phyloP scores from a whole-genome alignment of 805 yeast genomes.

The Nakazawaea peltata region DNA sequence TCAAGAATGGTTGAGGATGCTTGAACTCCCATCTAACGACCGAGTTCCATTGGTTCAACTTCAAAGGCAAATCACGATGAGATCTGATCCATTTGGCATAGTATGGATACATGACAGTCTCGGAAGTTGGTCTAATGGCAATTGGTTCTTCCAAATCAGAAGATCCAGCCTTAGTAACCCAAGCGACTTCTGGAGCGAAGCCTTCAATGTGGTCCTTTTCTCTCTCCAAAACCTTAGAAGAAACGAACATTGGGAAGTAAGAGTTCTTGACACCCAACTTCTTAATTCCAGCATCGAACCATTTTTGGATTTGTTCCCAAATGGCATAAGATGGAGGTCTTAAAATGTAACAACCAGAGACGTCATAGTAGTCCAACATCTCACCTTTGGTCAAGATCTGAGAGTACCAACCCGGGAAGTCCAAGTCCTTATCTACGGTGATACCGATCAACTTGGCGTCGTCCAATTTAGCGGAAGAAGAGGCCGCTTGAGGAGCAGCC shows the following conservation, averaged over 20 bases:
- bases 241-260: slow-evolving; percentile 98
- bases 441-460: slow-evolving; percentile 93
- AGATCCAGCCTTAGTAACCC: slow-evolving; percentile 96
- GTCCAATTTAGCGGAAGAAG: slow-evolving; percentile 46
- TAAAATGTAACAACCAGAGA: slow-evolving; percentile 96
- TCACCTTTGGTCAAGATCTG: slow-evolving; percentile 96
- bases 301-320: slow-evolving; percentile 91
- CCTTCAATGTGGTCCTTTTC: slow-evolving; percentile 99
- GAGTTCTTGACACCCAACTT: slow-evolving; percentile 88
- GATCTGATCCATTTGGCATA: slow-evolving; percentile 98
- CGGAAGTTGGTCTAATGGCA: slow-evolving; percentile 99
- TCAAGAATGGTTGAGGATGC: slow-evolving; percentile 98
- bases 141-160: slow-evolving; percentile 96
- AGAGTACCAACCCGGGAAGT: slow-evolving; percentile 96
- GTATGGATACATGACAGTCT: slow-evolving; percentile 99
- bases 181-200: slow-evolving; percentile 99
- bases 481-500: slow-evolving; percentile 17
- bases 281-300: slow-evolving; percentile 78
- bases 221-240: slow-evolving; percentile 84
- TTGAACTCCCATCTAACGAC: slow-evolving; percentile 99
- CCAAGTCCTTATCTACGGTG: slow-evolving; percentile 86
- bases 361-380: slow-evolving; percentile 97
- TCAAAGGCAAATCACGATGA: slow-evolving; percentile 94
- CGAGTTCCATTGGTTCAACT: slow-evolving; percentile 98
- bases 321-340: slow-evolving; percentile 91